These are phyloP conservation scores for Fistulifera solaris DNA, from an alignment of 108 stramenopile genomes.

Conservation along the genomic window DNA sequence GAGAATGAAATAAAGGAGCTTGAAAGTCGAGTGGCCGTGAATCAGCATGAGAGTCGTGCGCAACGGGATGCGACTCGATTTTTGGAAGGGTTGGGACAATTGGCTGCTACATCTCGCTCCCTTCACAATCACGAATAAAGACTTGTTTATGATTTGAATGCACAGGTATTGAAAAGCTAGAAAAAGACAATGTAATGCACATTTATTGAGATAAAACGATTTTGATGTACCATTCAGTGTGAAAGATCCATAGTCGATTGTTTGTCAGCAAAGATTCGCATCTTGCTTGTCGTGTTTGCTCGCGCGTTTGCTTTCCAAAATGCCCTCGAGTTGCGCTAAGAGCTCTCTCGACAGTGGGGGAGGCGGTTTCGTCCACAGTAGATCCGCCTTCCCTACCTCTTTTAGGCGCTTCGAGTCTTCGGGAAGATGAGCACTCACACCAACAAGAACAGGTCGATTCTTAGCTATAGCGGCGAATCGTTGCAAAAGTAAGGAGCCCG, in stretches of 20 bases:
- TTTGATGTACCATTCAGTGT: no score
- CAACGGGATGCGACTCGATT: neutral
- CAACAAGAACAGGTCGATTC: conserved; percentile 35
- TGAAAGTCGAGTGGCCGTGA: neutral
- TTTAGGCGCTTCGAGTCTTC: conserved; percentile 30
- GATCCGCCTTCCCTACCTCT: conserved; percentile 34
- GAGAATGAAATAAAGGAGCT: neutral
- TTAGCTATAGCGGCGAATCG: neutral
- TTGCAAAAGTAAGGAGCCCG: neutral
- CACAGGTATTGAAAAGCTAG: no score
- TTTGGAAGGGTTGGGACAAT: neutral
- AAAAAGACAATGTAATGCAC: no score
- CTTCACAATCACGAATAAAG: no score
- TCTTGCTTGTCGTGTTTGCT: no score
- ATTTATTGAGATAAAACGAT: no score
- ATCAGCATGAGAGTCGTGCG: neutral
- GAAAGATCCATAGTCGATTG: no score
- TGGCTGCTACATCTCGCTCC: no score
- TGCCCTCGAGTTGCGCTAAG: no score
- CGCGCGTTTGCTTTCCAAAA: no score
- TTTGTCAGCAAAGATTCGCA: no score
- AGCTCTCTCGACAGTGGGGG: conserved; percentile 37
- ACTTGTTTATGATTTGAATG: no score
- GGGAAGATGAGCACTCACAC: conserved; percentile 33
- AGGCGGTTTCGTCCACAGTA: conserved; percentile 59